These are phyloP conservation scores for Ligustrum vulgare DNA, from an alignment of 257 asterid genomes.

Conservation along the genomic window DNA sequence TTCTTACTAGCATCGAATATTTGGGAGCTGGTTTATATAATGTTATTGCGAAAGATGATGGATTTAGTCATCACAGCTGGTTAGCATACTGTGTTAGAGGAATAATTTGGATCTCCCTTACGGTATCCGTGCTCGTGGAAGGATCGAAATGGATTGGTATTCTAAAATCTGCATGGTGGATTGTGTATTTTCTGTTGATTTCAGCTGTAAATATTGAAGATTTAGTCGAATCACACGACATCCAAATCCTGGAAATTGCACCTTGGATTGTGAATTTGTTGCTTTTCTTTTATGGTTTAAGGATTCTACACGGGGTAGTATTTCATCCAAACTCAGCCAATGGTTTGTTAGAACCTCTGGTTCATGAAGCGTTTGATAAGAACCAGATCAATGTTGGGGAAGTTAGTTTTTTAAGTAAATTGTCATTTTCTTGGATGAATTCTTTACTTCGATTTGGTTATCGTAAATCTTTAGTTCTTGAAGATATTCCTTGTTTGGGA, in stretches of 20 bases:
- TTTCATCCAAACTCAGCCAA: slow-evolving; percentile 19
- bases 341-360: slow-evolving; percentile 42
- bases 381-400: slow-evolving; percentile 11
- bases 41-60: slow-evolving; percentile 16
- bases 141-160: slow-evolving; percentile 42
- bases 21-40: slow-evolving; percentile 32
- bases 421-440: slow-evolving; percentile 63
- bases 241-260: slow-evolving; percentile 37
- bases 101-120: slow-evolving; percentile 49
- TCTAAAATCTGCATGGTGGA: slow-evolving; percentile 60
- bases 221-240: slow-evolving; percentile 20
- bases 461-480: slow-evolving; percentile 44
- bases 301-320: slow-evolving; percentile 20
- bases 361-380: slow-evolving; percentile 30
- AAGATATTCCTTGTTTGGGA: slow-evolving; percentile 58
- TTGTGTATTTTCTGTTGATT: slow-evolving; percentile 36
- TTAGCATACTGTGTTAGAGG: slow-evolving; percentile 37
- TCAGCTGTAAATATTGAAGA: slow-evolving; percentile 43
- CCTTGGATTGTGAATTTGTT: slow-evolving; percentile 55
- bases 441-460: slow-evolving; percentile 56
- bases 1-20: slow-evolving; percentile 40
- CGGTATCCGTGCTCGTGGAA: slow-evolving; percentile 45
- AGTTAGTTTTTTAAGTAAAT: slow-evolving; percentile 39
- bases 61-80: slow-evolving; percentile 33
- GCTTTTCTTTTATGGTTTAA: slow-evolving; percentile 48